A percentile compares a stretch with the other conserved stretches of the same genome.
These are phyloP conservation scores for Apophysomyces elegans DNA, from an alignment of 371 early-diverging fungal species.

Conservation along the genomic window DNA sequence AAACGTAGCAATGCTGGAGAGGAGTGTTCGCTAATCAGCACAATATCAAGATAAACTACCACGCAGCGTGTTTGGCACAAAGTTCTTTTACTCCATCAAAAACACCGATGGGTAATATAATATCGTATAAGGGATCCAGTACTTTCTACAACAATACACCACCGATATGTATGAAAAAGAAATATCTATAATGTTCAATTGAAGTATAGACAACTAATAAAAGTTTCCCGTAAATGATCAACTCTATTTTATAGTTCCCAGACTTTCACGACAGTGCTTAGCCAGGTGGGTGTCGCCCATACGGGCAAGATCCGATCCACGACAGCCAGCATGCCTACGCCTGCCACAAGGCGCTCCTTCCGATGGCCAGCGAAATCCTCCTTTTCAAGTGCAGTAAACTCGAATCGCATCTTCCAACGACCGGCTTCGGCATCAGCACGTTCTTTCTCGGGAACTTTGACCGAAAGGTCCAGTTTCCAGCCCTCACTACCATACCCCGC, in stretches of 20 bases:
- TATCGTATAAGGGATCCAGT: too few species aligned
- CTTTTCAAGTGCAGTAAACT: constrained; percentile 59
- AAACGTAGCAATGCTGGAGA: too few species aligned
- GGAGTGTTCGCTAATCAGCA: too few species aligned
- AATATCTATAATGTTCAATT: background rate
- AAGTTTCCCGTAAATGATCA: too few species aligned
- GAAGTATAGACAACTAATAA: background rate
- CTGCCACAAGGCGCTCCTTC: constrained; percentile 56
- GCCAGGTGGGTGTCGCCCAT: constrained; percentile 68
- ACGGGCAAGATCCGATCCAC: constrained; percentile 56
- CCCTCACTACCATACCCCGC: constrained; percentile 65
- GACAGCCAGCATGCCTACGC: constrained; percentile 59
- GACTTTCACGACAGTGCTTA: constrained; percentile 55
- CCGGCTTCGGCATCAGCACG: constrained; percentile 43
- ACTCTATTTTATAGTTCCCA: constrained; percentile 43
- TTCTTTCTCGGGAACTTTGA: constrained; percentile 51
- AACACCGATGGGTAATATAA: too few species aligned
- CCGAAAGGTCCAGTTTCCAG: constrained; percentile 56
- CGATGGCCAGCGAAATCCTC: constrained; percentile 57
- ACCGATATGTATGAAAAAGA: background rate
- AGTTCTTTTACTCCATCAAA: too few species aligned
- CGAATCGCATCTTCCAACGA: constrained; percentile 49
- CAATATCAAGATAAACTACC: too few species aligned
- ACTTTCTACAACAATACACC: too few species aligned
- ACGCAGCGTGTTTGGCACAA: too few species aligned